Percentiles rank a stretch among this genome's conserved stretches.
Conservation (phyloP, 331 rosid species). For the Stylosanthes scabra region DNA sequence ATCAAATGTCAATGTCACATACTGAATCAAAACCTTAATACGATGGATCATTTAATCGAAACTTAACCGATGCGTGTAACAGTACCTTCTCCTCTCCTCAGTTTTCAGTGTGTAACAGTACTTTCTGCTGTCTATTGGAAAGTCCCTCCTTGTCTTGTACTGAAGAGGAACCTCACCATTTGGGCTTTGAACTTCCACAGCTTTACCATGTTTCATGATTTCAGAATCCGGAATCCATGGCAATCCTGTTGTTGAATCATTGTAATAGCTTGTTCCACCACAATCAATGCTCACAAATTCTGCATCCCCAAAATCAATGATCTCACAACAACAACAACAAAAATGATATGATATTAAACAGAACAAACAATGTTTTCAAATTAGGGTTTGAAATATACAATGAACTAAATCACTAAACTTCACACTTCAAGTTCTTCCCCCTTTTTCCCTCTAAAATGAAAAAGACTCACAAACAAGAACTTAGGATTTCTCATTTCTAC, state of each 20-base stretch:
- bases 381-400: too few species aligned
- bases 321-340: not conserved
- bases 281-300: slow-evolving; percentile 91
- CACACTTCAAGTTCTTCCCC: too few species aligned
- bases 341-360: too few species aligned
- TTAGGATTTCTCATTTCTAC: not conserved
- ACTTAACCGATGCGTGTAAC: too few species aligned
- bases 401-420: too few species aligned
- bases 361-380: too few species aligned
- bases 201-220: slow-evolving; percentile 60
- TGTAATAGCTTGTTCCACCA: slow-evolving; percentile 78
- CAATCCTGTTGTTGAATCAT: slow-evolving; percentile 71
- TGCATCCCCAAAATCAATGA: slow-evolving; percentile 43
- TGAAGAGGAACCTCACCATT: slow-evolving; percentile 54
- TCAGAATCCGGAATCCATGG: slow-evolving; percentile 82
- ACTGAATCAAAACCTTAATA: too few species aligned
- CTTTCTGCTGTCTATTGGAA: slow-evolving; percentile 76
- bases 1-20: too few species aligned
- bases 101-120: slow-evolving; percentile 77
- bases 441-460: too few species aligned
- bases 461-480: too few species aligned
- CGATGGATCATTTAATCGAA: too few species aligned
- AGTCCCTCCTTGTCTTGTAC: slow-evolving; percentile 70
- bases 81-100: slow-evolving; percentile 76
- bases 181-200: slow-evolving; percentile 60